Base-by-base conservation (phyloP, 2,329 filamentous ascomycete genomes). In the Aspergillus jensenii region DNA sequence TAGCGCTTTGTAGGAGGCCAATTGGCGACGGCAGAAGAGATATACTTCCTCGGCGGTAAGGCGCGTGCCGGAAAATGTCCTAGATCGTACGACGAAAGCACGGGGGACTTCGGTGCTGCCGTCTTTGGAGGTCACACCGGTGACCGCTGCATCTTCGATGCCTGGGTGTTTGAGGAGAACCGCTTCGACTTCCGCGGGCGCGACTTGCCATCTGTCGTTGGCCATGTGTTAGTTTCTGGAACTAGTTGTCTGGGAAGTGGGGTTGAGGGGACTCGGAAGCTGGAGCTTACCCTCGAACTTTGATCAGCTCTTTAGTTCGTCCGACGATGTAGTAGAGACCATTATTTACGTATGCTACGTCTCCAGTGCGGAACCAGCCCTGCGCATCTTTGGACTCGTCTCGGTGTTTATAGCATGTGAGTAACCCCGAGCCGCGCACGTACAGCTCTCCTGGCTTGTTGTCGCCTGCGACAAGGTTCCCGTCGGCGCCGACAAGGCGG, bases 1-100 rank as follows among this genome's bases (percentile, higher is more conserved):
- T 0, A 82, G 63, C 3, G 72, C 70, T 60, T 82, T 82, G 69
- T 81, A 82, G 52, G 75, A 77, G 7, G 79, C 78, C 23, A 83
- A 68, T 46, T 73, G 74, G 2, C 63, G 57, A 12, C 71, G 69
- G 12, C 78, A 67, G 59, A 76, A 79, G 11, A 66, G 64, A 52
- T 79, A 77, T n/a, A 82, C 73, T 53, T 80, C 74, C 21, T 77
- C 64, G 33, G 72, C 74, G 1, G 67, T 74, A 17, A 79, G 55
- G 15, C 59, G 69, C 23, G 44, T 60, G 15, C 56, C 48, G 1
- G 56, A 58, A 33, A 57, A 64, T 6, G 55, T 67, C 56, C 62
- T 68, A 17, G 63, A 63, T 14, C 65, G 71, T 35, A 82, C 78
- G 12, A 83, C 70, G 62, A 80, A 82, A 1, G 79, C 80, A 27